A percentile compares a stretch with the other conserved stretches of the same genome.
Conservation (phyloP, 805 yeast species). For the Monosporozyma yasuniensis region DNA sequence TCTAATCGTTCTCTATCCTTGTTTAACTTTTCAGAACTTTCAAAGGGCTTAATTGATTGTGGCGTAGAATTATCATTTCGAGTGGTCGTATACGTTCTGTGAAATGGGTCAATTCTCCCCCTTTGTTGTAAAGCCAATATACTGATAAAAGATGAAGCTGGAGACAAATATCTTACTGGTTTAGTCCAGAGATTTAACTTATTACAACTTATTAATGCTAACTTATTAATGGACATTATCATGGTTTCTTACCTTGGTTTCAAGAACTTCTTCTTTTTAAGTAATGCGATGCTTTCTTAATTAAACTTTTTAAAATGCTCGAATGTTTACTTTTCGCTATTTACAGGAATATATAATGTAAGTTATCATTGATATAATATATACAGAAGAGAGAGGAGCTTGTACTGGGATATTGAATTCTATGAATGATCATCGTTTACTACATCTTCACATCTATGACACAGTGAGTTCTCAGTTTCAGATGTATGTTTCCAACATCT, state of each 20-base stretch:
- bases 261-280: too few relatives aligned
- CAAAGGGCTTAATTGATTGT: too few relatives aligned
- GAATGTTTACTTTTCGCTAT: not conserved
- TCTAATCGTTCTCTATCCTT: conserved; percentile 1
- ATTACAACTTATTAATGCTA: not conserved
- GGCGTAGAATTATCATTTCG: not conserved
- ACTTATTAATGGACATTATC: not conserved
- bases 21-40: not conserved
- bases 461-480: conserved; percentile 41
- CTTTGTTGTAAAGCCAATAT: not conserved
- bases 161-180: not conserved
- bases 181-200: not conserved
- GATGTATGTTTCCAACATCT: conserved; percentile 87
- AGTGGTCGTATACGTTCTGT: not conserved
- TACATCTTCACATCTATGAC: conserved; percentile 55
- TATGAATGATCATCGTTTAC: not conserved
- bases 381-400: not conserved
- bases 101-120: not conserved
- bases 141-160: not conserved
- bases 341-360: not conserved
- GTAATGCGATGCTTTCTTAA: not conserved
- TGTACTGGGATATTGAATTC: conserved; percentile 8
- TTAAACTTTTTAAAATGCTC: not conserved
- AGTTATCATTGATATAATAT: not conserved
- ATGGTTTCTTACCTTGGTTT: not conserved